phyloP scores from a whole-genome alignment of 2,329 filamentous ascomycete genomes.

The Aspergillus arachidicola region DNA sequence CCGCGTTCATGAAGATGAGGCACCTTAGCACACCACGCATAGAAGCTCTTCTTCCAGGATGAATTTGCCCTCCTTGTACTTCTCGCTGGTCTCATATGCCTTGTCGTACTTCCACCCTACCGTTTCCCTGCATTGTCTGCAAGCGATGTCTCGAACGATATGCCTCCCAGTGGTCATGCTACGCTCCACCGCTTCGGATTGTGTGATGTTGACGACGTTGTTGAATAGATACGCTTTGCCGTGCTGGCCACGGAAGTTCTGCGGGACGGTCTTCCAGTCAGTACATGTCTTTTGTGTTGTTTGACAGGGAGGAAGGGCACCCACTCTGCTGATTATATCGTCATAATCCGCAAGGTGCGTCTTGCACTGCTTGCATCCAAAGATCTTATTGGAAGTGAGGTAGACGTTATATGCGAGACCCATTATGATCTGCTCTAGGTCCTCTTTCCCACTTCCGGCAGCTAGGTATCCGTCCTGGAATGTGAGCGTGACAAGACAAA shows the following conservation, averaged over 20 bases:
- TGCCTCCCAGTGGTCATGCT: constrained; percentile 98
- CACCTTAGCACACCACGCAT: constrained; percentile 67
- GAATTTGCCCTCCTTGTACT: constrained; percentile 99
- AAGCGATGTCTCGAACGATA: constrained; percentile 89
- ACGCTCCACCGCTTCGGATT: constrained; percentile 81
- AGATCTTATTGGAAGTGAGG: constrained; percentile 82
- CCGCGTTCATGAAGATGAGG: constrained; percentile 1
- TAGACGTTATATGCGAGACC: constrained; percentile 91
- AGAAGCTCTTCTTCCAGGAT: constrained; percentile 92
- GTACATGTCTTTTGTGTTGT: constrained; percentile 7
- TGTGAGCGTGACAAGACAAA: constrained; percentile 23
- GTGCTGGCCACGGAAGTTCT: constrained; percentile 98
- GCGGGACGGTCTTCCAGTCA: constrained; percentile 19
- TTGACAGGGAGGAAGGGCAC: constrained; percentile 34
- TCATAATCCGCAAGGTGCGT: constrained; percentile 94
- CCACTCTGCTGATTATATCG: constrained; percentile 89
- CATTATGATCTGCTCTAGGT: constrained; percentile 56
- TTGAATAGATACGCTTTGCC: constrained; percentile 98
- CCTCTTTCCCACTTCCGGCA: constrained; percentile 19
- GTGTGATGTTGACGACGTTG: constrained; percentile 85
- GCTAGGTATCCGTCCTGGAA: constrained; percentile 21
- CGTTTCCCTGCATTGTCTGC: constrained; percentile 85
- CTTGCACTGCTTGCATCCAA: constrained; percentile 93
- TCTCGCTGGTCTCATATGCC: constrained; percentile 87
- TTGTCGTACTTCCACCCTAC: constrained; percentile 99